Conservation (phyloP, 148 eudicot species). For the Beta vulgaris region DNA sequence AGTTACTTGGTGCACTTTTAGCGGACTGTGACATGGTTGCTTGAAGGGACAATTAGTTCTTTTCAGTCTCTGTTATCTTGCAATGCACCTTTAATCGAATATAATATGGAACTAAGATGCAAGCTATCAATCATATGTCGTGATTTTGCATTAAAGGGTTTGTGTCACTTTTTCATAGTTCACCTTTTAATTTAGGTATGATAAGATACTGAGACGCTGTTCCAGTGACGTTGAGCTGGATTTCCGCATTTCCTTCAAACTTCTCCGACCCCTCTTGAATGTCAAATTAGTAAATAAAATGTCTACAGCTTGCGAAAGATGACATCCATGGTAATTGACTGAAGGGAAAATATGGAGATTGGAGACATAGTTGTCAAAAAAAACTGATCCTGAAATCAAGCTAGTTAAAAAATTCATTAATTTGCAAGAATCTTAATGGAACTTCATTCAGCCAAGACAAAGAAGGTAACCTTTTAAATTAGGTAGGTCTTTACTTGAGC, state of each 20-base stretch:
- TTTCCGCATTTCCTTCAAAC: neutral
- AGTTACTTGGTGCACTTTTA: slow-evolving; percentile 3
- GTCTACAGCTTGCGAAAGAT: neutral
- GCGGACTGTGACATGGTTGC: neutral
- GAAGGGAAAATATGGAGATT: neutral
- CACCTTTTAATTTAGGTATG: neutral
- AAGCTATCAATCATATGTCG: neutral
- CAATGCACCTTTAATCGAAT: neutral
- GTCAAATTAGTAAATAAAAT: neutral
- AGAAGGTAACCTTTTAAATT: neutral
- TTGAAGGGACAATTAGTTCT: neutral
- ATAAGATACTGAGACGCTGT: neutral
- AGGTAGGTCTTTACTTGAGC: neutral
- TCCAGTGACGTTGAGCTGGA: neutral
- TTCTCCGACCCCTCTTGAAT: neutral
- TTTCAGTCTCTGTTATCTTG: neutral
- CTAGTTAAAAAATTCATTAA: too few species aligned
- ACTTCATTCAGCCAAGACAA: neutral
- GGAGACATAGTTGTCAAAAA: neutral
- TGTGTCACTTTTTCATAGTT: neutral
- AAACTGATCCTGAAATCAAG: too few species aligned
- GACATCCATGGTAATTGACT: neutral
- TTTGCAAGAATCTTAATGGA: neutral
- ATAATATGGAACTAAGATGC: slow-evolving; percentile 8
- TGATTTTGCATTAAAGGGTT: neutral